Evolutionary conservation across 129 eudicot species (phyloP), one percentile per base, ranked within the genome.

Genomic region (Oenanthe sinensis): DNA sequence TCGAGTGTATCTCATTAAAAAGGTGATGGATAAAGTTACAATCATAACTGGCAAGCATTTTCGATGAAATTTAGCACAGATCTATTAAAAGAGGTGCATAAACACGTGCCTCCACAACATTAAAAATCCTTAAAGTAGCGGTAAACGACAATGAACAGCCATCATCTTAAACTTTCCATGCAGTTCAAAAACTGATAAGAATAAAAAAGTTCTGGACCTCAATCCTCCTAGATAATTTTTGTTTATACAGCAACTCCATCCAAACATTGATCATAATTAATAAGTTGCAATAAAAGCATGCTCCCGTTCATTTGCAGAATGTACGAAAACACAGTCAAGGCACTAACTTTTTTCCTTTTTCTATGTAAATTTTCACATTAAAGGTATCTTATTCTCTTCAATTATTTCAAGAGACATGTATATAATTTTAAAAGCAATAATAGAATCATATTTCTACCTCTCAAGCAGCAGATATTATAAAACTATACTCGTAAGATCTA

Each of bases 121-220:
- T 46, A 42, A 6, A 12, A 20, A 20, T 43, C 22, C 76, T 39
- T 19, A 70, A 72, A n/a, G 9, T 72, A 11, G 30, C 28, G n/a
- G 52, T 72, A 72, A 44, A 72, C 76, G 37, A 44, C 39, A 72
- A 72, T 72, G 68, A 42, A n/a, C 24, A 70, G 16, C 76, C 16
- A 72, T 44, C 76, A 44, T 40, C 5, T 71, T 8, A 16, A 9
- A 42, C 14, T 20, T 72, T 44, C 36, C 17, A 42, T n/a, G 76
- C 52, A 43, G 52, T 72, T 40, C 2, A 43, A 43, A 24, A 22
- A 37, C 48, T 70, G 16, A 43, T 72, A 43, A 2, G 33, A 22
- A 72, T 20, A 72, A 72, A 19, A 42, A 7, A 72, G 1, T 43
- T 4, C 10, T 4, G 6, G 4, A 44, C 33, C 55, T 36, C 75